Base-by-base conservation (phyloP, 805 yeast genomes). In the Citeromyces matritensis region DNA sequence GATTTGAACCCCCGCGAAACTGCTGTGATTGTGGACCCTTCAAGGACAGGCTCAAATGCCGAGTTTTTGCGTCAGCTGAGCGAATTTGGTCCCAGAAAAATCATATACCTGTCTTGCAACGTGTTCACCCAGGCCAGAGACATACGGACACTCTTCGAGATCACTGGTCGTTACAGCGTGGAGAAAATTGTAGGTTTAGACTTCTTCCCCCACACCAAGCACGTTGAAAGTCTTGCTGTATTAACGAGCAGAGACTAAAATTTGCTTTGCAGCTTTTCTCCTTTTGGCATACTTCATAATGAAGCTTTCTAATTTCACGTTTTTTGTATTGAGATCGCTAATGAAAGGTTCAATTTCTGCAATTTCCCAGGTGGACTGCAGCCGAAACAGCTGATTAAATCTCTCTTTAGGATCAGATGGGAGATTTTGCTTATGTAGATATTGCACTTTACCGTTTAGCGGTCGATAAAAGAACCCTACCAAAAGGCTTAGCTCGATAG, bases 321-420 rank as follows among this genome's bases (percentile, higher is more conserved):
- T 65, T 34, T 65, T 66, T 2, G 52, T 51, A 44, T 76, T 72
- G 23, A 79, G 47, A 26, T 73, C 78, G 11, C 61, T 65, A 9
- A 84, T 50, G 42, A 69, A 76, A 6, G 91, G 86, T 27, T 51
- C 57, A 3, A 80, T 57, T 17, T 78, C 85, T 0, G 57, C 56
- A n/a, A 76, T 35, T 0, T 55, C 63, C 91, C 91, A 80, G 6
- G 56, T 53, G 0, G 61, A 40, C 45, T 78, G 81, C 27, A 65
- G 37, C 17, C 56, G 50, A 42, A 80, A 73, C 15, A 80, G 51
- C 31, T 58, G 52, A 26, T 57, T 54, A 40, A 80, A 61, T 36
- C 91, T 53, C 5, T 46, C 53, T 6, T 46, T 51, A 0, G 71
- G 57, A 30, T 71, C 71, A 4, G 35, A 31, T 3, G 82, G 65